phyloP scores from a whole-genome alignment of 2,329 filamentous ascomycete genomes.

The Exophiala alcalophila region DNA sequence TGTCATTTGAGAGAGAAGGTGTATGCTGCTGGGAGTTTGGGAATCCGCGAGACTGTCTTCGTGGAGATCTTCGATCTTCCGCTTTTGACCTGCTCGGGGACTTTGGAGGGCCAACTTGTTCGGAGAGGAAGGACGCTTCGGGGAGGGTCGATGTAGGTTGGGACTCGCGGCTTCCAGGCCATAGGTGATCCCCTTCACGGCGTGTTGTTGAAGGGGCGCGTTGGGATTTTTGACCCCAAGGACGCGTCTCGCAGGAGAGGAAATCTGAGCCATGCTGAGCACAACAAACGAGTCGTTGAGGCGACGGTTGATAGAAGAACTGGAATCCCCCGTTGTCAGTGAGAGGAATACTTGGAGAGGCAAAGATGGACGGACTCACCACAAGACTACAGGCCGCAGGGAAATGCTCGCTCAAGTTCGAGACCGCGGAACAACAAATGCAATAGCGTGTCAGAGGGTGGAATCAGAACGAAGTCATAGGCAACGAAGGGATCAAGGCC shows the following conservation, averaged over 20 bases:
- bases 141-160: slow-evolving; percentile 1
- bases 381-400: too few relatives aligned
- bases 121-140: slow-evolving; percentile 10
- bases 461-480: too few relatives aligned
- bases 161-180: slow-evolving; percentile 4
- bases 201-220: slow-evolving; percentile 19
- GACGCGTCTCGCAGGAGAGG: slow-evolving; percentile 26
- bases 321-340: neutral
- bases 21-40: slow-evolving; percentile 8
- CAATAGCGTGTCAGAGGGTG: too few relatives aligned
- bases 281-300: neutral
- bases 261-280: slow-evolving; percentile 9
- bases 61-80: slow-evolving; percentile 24
- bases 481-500: too few relatives aligned
- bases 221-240: slow-evolving; percentile 30
- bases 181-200: slow-evolving; percentile 10
- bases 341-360: too few relatives aligned
- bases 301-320: neutral
- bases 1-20: slow-evolving; percentile 20
- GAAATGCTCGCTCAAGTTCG: too few relatives aligned
- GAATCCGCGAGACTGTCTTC: slow-evolving; percentile 14
- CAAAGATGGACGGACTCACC: too few relatives aligned
- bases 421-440: too few relatives aligned
- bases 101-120: slow-evolving; percentile 1
- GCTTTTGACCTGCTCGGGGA: slow-evolving; percentile 28